Conservation (phyloP, 768 basidiomycete species). For the Mrakia blollopis region DNA sequence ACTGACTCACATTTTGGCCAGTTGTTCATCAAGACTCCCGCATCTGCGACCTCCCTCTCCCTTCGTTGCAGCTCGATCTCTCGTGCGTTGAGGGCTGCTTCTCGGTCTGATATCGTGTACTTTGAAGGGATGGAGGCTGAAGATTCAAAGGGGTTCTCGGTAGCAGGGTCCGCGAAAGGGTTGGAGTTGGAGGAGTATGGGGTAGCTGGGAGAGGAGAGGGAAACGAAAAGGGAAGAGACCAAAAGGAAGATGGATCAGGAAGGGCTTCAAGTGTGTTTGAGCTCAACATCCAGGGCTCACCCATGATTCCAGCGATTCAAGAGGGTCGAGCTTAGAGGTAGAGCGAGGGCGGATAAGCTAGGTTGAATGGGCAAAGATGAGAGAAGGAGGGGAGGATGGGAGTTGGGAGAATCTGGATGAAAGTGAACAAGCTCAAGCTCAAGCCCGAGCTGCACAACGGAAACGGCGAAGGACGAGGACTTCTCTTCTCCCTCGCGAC, state of each 20-base stretch:
- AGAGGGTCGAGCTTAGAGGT: too few relatives aligned
- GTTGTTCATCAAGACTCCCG: slow-evolving; percentile 24
- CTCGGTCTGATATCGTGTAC: slow-evolving; percentile 17
- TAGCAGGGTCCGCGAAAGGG: slow-evolving; percentile 30
- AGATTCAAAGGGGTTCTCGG: slow-evolving; percentile 23
- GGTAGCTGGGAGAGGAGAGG: not conserved
- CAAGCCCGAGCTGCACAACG: too few relatives aligned
- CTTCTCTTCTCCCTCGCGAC: not conserved
- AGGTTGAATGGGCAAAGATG: too few relatives aligned
- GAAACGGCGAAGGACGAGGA: not conserved
- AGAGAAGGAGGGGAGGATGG: too few relatives aligned
- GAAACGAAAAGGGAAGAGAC: not conserved
- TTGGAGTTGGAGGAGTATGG: slow-evolving; percentile 24
- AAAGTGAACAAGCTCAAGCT: too few relatives aligned
- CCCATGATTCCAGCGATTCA: not conserved
- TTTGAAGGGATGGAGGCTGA: slow-evolving; percentile 5
- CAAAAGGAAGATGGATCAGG: not conserved
- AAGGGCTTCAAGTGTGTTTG: not conserved
- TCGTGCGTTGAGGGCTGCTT: slow-evolving; percentile 25
- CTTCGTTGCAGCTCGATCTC: slow-evolving; percentile 26
- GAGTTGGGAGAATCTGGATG: too few relatives aligned
- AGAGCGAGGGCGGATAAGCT: not conserved
- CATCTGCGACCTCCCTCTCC: slow-evolving; percentile 20
- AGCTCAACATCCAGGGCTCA: not conserved
- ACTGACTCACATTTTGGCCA: slow-evolving; percentile 27